Conservation (phyloP, 345 rosid species). For the Acer campestre region DNA sequence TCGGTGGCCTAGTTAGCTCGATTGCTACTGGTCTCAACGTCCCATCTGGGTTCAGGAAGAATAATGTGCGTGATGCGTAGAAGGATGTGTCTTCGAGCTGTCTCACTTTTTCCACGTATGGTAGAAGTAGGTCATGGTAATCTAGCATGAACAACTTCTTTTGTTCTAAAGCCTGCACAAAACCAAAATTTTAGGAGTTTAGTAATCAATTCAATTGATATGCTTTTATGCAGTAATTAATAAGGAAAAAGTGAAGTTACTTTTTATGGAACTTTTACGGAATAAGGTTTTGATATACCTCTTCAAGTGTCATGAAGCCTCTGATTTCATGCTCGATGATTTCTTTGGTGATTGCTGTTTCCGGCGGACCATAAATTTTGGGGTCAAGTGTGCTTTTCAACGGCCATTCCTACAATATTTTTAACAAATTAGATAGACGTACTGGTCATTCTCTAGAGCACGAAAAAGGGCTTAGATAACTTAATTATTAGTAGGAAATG, state of each 20-base stretch:
- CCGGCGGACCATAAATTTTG: slow-evolving; percentile 56
- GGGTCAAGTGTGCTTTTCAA: slow-evolving; percentile 73
- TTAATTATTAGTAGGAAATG: neutral
- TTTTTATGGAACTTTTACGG: no score
- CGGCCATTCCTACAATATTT: slow-evolving; percentile 78
- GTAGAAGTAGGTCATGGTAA: slow-evolving; percentile 59
- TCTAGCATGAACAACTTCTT: slow-evolving; percentile 56
- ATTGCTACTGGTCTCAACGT: slow-evolving; percentile 61
- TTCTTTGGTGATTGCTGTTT: slow-evolving; percentile 66
- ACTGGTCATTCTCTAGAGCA: neutral
- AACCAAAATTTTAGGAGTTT: no score
- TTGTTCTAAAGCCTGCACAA: slow-evolving; percentile 45
- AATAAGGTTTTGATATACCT: slow-evolving; percentile 36
- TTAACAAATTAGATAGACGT: neutral
- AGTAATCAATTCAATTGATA: no score
- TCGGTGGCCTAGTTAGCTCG: slow-evolving; percentile 65
- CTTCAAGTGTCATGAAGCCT: slow-evolving; percentile 51
- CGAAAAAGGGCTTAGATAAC: neutral
- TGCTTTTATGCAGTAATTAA: no score
- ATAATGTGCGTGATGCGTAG: slow-evolving; percentile 69
- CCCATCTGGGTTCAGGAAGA: slow-evolving; percentile 53
- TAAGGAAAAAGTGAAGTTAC: neutral
- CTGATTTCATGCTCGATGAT: slow-evolving; percentile 49
- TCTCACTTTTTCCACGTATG: slow-evolving; percentile 64
- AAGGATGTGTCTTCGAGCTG: slow-evolving; percentile 44